Conservation (phyloP, 352 stramenopile species). For the Phytophthora idaei region DNA sequence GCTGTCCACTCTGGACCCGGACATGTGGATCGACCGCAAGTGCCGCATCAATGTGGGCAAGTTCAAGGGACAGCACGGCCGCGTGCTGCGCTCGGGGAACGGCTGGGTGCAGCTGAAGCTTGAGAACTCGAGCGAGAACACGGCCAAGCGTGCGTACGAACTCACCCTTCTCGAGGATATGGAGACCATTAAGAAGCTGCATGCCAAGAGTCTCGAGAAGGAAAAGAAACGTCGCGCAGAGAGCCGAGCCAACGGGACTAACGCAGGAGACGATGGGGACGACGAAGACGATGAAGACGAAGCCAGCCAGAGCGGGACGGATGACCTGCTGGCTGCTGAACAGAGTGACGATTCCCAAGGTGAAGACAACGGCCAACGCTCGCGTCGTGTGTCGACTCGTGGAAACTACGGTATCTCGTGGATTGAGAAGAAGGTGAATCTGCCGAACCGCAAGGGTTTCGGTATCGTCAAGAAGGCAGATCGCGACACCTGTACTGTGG, state of each 20-base stretch:
- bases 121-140: constrained; percentile 86
- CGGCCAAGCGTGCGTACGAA: constrained; percentile 87
- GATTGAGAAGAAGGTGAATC: constrained; percentile 85
- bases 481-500: constrained; percentile 85
- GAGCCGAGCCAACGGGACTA: constrained; percentile 25
- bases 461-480: constrained; percentile 87
- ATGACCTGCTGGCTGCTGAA: constrained; percentile 54
- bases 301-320: constrained; percentile 50
- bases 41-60: constrained; percentile 90
- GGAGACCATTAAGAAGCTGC: constrained; percentile 79
- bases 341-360: constrained; percentile 83
- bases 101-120: constrained; percentile 89
- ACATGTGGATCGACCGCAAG: constrained; percentile 90
- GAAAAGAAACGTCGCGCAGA: constrained; percentile 59
- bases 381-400: constrained; percentile 69
- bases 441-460: constrained; percentile 76
- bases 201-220: constrained; percentile 67
- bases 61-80: constrained; percentile 78
- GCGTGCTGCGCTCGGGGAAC: constrained; percentile 84
- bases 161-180: constrained; percentile 86
- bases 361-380: constrained; percentile 77
- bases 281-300: constrained; percentile 69
- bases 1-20: constrained; percentile 79
- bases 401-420: constrained; percentile 88
- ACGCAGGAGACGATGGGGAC: constrained; percentile 43